phyloP scores from a whole-genome alignment of 2,329 filamentous ascomycete species.

The Lasiodiplodia theobromae region DNA sequence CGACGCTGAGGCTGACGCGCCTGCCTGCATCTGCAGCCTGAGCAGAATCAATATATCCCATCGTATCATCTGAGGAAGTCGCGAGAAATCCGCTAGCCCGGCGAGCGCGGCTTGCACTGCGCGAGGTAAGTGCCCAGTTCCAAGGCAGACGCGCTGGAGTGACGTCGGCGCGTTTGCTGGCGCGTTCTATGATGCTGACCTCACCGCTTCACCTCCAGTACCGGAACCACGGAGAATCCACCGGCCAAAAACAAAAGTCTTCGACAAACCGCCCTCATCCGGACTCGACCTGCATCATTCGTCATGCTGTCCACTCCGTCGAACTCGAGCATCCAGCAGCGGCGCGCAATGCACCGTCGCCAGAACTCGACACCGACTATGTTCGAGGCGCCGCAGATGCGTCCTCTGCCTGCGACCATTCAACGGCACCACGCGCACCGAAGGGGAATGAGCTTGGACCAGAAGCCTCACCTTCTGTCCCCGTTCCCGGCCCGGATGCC shows the following conservation, averaged over 20 bases:
- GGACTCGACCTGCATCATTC: slow-evolving; percentile 71
- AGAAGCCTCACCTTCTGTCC: slow-evolving; percentile 62
- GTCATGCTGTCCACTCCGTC: slow-evolving; percentile 80
- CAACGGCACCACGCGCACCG: slow-evolving; percentile 67
- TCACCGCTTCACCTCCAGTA: slow-evolving; percentile 42
- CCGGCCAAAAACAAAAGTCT: slow-evolving; percentile 20
- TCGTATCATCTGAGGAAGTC: slow-evolving; percentile 16
- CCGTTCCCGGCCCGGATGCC: slow-evolving; percentile 50
- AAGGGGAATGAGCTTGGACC: slow-evolving; percentile 83
- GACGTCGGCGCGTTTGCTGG: slow-evolving; percentile 20
- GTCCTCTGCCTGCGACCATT: slow-evolving; percentile 66
- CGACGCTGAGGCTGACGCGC: slow-evolving; percentile 25
- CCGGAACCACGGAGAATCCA: slow-evolving; percentile 41
- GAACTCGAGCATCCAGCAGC: slow-evolving; percentile 74
- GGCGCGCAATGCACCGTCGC: slow-evolving; percentile 79
- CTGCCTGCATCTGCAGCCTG: slow-evolving; percentile 26
- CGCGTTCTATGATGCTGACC: slow-evolving; percentile 13
- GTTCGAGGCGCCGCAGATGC: slow-evolving; percentile 77
- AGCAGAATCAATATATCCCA: slow-evolving; percentile 21
- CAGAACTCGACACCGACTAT: slow-evolving; percentile 84
- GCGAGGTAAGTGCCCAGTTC: slow-evolving; percentile 62
- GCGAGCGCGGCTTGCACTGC: slow-evolving; percentile 83
- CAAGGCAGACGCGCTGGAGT: slow-evolving; percentile 1
- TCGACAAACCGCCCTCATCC: slow-evolving; percentile 53
- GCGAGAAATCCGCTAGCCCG: slow-evolving; percentile 59